These are phyloP conservation scores for Hansenula sp. DNA, from an alignment of 1,139 yeast genomes.

Conservation along the genomic window DNA sequence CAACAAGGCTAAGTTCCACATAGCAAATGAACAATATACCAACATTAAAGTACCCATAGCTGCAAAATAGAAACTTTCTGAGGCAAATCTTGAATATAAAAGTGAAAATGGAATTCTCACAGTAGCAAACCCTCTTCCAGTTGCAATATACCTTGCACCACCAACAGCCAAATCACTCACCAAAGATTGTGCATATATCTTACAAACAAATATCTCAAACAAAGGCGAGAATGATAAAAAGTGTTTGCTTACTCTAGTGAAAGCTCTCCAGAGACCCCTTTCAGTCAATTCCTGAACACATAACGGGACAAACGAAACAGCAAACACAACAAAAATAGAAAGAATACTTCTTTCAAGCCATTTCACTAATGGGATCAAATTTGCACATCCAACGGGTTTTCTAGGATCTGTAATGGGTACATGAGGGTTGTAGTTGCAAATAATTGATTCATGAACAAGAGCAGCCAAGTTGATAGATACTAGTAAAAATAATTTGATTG, in stretches of 20 bases:
- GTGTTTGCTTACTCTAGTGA: conserved; percentile 61
- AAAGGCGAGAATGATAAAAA: conserved; percentile 62
- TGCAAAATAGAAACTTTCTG: conserved; percentile 69
- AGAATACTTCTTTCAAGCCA: conserved; percentile 75
- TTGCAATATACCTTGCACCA: conserved; percentile 75
- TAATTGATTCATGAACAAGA: conserved; percentile 61
- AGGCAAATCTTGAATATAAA: conserved; percentile 67
- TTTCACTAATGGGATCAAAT: conserved; percentile 60
- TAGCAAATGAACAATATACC: conserved; percentile 62
- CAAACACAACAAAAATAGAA: conserved; percentile 70
- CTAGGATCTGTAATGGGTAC: conserved; percentile 57
- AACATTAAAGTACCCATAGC: conserved; percentile 59
- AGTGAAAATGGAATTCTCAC: conserved; percentile 70
- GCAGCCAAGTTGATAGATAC: conserved; percentile 64
- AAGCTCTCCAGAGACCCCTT: conserved; percentile 68
- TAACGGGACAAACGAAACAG: conserved; percentile 68
- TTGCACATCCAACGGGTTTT: conserved; percentile 65
- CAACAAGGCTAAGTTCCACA: conserved; percentile 69
- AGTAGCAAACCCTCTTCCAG: conserved; percentile 75
- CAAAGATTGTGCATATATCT: conserved; percentile 63
- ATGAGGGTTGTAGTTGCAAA: conserved; percentile 59
- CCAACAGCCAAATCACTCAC: conserved; percentile 67
- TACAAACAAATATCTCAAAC: conserved; percentile 74
- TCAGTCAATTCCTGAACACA: conserved; percentile 70
- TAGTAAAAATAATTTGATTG: conserved; percentile 62